These are phyloP conservation scores for Sporothrix mexicana DNA, from an alignment of 2,329 filamentous ascomycete species.

Conservation along the genomic window DNA sequence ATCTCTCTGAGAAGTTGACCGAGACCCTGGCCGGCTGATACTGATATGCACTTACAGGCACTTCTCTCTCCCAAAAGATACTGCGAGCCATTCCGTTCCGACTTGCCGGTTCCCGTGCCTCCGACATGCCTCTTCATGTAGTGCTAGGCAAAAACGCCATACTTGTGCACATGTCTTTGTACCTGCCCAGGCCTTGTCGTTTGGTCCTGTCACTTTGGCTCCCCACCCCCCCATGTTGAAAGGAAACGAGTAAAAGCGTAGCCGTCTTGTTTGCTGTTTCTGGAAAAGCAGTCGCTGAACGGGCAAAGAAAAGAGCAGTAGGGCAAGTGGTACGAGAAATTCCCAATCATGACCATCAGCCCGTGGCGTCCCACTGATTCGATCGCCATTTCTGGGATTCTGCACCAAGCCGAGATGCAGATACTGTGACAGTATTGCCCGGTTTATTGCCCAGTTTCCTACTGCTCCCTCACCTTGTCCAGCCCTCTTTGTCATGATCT, in stretches of 20 bases:
- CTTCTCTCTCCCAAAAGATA: not conserved
- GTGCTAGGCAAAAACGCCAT: too few relatives aligned
- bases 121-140: constrained; percentile 8
- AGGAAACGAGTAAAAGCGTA: constrained; percentile 20
- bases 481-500: constrained; percentile 21
- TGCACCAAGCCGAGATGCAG: not conserved
- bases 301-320: not conserved
- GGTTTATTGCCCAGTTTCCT: too few relatives aligned
- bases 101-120: constrained; percentile 25
- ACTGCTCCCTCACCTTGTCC: not conserved
- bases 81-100: constrained; percentile 7
- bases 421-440: not conserved
- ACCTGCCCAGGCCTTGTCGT: not conserved
- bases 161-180: not conserved
- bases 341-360: not conserved
- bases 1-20: not conserved
- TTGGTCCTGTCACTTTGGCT: not conserved
- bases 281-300: constrained; percentile 30
- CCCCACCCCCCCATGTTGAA: not conserved
- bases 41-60: not conserved
- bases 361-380: not conserved
- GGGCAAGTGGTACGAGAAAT: constrained; percentile 18
- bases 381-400: constrained; percentile 2
- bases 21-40: not conserved
- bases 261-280: not conserved